Percentiles rank a stretch among this genome's conserved stretches.
phyloP scores from a whole-genome alignment of 495 filamentous ascomycete genomes.

The Hypoxylon fragiforme region DNA sequence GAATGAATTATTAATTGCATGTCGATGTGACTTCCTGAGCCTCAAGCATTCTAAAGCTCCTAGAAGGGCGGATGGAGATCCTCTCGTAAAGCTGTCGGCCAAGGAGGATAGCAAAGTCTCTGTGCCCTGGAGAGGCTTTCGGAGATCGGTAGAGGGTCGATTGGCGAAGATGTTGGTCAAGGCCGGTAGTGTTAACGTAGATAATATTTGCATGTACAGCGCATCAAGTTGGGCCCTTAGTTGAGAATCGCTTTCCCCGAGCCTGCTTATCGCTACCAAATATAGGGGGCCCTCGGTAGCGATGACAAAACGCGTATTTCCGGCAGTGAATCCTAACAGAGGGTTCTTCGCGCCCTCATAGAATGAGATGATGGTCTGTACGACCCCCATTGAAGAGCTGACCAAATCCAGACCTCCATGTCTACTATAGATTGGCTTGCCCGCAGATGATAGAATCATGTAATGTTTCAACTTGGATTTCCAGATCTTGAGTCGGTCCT shows the following conservation, averaged over 20 bases:
- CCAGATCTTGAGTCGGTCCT: constrained; percentile 71
- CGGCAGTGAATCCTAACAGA: constrained; percentile 80
- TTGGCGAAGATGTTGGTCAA: constrained; percentile 86
- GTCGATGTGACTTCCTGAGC: constrained; percentile 83
- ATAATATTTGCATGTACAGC: constrained; percentile 96
- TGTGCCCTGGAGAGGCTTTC: constrained; percentile 90
- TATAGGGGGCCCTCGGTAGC: constrained; percentile 82
- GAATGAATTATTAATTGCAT: constrained; percentile 82
- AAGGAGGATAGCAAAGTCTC: constrained; percentile 89
- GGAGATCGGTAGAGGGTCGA: constrained; percentile 87
- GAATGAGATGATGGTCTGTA: constrained; percentile 97
- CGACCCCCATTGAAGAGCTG: constrained; percentile 91
- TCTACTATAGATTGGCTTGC: constrained; percentile 96
- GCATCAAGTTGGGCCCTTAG: constrained; percentile 87
- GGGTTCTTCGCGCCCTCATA: constrained; percentile 78
- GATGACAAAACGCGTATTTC: constrained; percentile 80
- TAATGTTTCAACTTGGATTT: constrained; percentile 94
- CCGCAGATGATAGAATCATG: constrained; percentile 90
- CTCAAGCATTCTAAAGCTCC: constrained; percentile 89
- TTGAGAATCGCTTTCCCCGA: constrained; percentile 88
- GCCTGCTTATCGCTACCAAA: constrained; percentile 86
- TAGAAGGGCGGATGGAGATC: constrained; percentile 84
- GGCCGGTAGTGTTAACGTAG: constrained; percentile 89
- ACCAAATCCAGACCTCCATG: constrained; percentile 89
- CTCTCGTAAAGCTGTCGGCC: constrained; percentile 90